phyloP scores from a whole-genome alignment of 768 basidiomycete genomes.

The Floccularia luteovirens region DNA sequence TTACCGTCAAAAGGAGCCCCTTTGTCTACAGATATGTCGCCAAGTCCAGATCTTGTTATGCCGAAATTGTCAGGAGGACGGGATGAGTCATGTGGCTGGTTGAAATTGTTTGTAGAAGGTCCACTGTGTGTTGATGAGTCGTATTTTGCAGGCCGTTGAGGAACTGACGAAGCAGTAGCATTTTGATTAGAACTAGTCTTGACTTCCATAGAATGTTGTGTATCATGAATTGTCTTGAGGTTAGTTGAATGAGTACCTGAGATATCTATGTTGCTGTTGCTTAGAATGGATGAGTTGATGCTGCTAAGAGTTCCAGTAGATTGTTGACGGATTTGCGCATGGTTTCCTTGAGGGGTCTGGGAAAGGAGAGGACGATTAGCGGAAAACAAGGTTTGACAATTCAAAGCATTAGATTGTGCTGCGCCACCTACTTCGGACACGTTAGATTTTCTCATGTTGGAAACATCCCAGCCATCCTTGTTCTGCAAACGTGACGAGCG shows the following conservation, averaged over 20 bases:
- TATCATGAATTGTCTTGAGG: too few relatives aligned
- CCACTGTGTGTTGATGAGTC: neutral
- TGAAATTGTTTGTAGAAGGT: neutral
- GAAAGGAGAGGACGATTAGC: neutral
- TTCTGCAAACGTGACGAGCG: conserved; percentile 8
- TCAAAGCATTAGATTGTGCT: conserved; percentile 1
- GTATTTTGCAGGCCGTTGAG: neutral
- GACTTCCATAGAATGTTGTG: neutral
- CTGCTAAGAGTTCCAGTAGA: neutral
- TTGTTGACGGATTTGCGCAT: neutral
- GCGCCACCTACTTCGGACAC: neutral
- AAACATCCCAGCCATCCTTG: conserved; percentile 6
- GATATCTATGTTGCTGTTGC: neutral
- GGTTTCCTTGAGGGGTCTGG: neutral
- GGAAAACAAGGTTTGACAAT: neutral
- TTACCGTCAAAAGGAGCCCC: conserved; percentile 1
- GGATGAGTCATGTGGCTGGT: neutral
- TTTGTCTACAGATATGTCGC: neutral
- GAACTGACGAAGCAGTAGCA: neutral
- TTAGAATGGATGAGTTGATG: neutral
- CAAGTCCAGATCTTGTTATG: conserved; percentile 13
- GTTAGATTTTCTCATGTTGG: neutral
- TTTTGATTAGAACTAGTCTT: neutral
- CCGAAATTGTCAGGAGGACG: neutral
- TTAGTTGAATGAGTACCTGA: neutral